Evolutionary conservation across 257 asterid species (phyloP).

Genomic region (Petrea volubilis): DNA sequence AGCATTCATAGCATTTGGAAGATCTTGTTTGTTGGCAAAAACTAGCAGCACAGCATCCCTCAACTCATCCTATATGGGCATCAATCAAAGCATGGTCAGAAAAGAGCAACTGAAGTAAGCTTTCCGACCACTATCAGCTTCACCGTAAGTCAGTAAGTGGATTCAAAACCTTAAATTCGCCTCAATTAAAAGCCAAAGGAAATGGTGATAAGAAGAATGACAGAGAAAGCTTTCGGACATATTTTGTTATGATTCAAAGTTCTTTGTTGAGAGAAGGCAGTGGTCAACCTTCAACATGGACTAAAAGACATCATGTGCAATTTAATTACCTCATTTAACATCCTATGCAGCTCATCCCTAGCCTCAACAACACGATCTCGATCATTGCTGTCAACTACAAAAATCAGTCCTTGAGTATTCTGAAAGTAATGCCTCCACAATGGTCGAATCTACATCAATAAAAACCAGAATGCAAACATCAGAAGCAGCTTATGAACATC

Average conservation of each 20-base stretch:
- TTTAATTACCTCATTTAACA: slow-evolving; percentile 69
- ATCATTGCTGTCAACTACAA: slow-evolving; percentile 83
- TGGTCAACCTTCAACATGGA: neutral
- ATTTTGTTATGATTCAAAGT: neutral
- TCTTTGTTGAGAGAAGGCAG: neutral
- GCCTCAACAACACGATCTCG: slow-evolving; percentile 91
- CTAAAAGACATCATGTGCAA: neutral
- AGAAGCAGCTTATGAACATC: slow-evolving; percentile 19
- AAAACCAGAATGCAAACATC: slow-evolving; percentile 10
- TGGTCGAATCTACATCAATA: slow-evolving; percentile 66
- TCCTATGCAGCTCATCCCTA: slow-evolving; percentile 81
- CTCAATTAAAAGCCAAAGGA: neutral
- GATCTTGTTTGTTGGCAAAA: slow-evolving; percentile 62
- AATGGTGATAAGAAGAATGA: neutral
- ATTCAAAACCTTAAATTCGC: neutral
- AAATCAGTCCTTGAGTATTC: slow-evolving; percentile 83
- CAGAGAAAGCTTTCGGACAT: neutral
- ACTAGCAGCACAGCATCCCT: slow-evolving; percentile 58
- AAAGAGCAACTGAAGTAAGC: neutral
- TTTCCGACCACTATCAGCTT: neutral
- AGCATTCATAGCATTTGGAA: slow-evolving; percentile 62
- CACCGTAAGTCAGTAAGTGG: neutral
- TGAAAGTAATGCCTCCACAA: slow-evolving; percentile 89
- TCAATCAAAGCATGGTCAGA: neutral
- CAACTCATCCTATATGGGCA: slow-evolving; percentile 44